A percentile compares a stretch with the other conserved stretches of the same genome.
Conservation (phyloP, 495 filamentous ascomycete genomes). For the Talaromyces proteolyticus region DNA sequence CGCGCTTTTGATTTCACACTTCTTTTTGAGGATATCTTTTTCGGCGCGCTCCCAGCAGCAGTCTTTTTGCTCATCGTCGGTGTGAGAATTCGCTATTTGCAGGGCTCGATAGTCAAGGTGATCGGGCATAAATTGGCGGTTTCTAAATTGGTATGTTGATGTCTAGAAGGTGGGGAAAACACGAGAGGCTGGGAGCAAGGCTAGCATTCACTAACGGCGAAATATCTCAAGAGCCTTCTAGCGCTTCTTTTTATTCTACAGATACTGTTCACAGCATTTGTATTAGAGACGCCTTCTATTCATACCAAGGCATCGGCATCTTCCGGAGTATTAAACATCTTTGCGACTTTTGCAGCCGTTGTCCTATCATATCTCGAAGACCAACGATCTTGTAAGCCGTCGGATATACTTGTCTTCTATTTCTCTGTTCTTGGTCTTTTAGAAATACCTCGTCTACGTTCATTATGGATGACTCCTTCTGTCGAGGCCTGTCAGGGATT, state of each 20-base stretch:
- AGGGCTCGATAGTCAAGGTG: conserved; percentile 18
- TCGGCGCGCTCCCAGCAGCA: conserved; percentile 17
- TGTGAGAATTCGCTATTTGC: conserved; percentile 14
- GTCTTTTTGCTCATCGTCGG: conserved; percentile 19
- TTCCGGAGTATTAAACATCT: conserved; percentile 34
- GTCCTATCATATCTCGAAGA: conserved; percentile 54
- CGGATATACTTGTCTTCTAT: conserved; percentile 53
- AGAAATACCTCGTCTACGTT: conserved; percentile 48
- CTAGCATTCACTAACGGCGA: background rate
- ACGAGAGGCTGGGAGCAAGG: too few species aligned
- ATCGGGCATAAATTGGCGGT: conserved; percentile 17
- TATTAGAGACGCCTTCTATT: conserved; percentile 7
- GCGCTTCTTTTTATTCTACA: conserved; percentile 17
- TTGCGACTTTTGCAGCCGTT: conserved; percentile 32
- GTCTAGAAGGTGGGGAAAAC: background rate
- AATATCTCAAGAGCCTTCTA: background rate
- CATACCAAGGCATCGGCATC: conserved; percentile 39
- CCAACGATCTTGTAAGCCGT: conserved; percentile 47
- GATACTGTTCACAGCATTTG: conserved; percentile 16
- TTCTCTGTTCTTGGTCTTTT: conserved; percentile 53
- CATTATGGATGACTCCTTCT: conserved; percentile 49
- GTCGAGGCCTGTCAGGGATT: conserved; percentile 22
- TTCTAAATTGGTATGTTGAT: conserved; percentile 17
- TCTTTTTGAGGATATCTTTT: conserved; percentile 26
- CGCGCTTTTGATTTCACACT: conserved; percentile 30